Conservation (phyloP, 1,284 basidiomycete genomes). For the Kwoniella shivajii region DNA sequence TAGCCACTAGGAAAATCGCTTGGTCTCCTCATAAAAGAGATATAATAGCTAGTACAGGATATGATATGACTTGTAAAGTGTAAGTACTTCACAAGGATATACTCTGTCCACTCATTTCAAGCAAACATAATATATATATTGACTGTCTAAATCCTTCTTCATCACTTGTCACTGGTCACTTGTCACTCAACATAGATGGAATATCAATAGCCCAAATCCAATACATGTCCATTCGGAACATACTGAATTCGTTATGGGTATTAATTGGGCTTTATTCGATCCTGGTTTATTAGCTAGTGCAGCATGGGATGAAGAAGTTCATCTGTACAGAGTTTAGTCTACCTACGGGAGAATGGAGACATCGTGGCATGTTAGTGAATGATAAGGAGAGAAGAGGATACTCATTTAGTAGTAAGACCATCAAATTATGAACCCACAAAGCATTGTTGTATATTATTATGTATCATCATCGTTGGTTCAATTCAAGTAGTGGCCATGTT, state of each 20-base stretch:
- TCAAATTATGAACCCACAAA: no score
- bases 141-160: not conserved
- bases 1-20: constrained; percentile 58
- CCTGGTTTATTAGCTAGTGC: constrained; percentile 81
- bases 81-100: constrained; percentile 58
- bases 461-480: no score
- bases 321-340: constrained; percentile 63
- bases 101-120: not conserved
- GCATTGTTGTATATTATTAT: no score
- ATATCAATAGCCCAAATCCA: constrained; percentile 50
- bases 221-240: constrained; percentile 76
- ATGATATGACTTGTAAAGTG: constrained; percentile 95
- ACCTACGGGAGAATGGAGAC: not conserved
- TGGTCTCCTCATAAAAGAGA: constrained; percentile 66
- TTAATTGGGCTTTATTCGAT: constrained; percentile 80
- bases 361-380: no score
- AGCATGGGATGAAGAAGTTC: constrained; percentile 84
- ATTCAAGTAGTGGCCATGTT: no score
- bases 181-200: constrained; percentile 50
- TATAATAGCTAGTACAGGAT: constrained; percentile 61
- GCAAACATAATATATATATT: not conserved
- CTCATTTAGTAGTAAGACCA: not conserved
- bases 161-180: no score
- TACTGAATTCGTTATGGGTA: constrained; percentile 92
- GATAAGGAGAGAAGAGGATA: not conserved